Evolutionary conservation across 768 basidiomycete species (phyloP).

Genomic region (Panaeolus cyanescens): DNA sequence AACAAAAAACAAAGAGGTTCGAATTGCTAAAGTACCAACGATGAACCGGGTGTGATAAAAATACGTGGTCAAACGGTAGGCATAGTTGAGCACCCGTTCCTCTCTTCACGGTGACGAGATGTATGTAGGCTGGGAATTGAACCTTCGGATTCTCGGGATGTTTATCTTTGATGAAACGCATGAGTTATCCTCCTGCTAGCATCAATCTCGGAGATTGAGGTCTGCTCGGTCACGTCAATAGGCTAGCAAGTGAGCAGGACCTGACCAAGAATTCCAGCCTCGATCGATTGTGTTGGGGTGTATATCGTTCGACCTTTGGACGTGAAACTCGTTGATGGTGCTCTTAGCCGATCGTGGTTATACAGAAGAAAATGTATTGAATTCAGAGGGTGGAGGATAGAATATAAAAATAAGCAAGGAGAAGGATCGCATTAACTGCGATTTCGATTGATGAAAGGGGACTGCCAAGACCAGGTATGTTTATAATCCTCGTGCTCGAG

Average conservation of each 20-base stretch:
- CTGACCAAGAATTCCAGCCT: neutral
- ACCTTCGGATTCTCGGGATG: neutral
- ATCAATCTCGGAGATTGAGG: constrained; percentile 3
- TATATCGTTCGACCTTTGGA: neutral
- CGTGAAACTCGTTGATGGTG: constrained; percentile 3
- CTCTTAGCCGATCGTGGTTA: neutral
- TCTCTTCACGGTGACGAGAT: neutral
- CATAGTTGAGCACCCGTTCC: neutral
- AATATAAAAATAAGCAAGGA: constrained; percentile 1
- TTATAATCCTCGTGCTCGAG: neutral
- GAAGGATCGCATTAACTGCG: neutral
- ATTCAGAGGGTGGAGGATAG: neutral
- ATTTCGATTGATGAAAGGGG: constrained; percentile 1
- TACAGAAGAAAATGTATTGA: neutral
- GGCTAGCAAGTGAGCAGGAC: neutral
- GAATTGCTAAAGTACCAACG: neutral
- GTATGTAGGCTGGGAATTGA: neutral
- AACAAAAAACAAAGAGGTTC: no score
- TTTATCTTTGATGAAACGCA: constrained; percentile 3
- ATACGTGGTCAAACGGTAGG: neutral
- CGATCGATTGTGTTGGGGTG: neutral
- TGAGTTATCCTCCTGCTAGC: constrained; percentile 1
- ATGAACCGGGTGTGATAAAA: neutral
- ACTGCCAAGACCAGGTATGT: neutral
- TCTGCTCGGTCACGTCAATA: neutral